Evolutionary conservation across 2,329 filamentous ascomycete genomes (phyloP).

Genomic region (Rachicladosporium sp.): DNA sequence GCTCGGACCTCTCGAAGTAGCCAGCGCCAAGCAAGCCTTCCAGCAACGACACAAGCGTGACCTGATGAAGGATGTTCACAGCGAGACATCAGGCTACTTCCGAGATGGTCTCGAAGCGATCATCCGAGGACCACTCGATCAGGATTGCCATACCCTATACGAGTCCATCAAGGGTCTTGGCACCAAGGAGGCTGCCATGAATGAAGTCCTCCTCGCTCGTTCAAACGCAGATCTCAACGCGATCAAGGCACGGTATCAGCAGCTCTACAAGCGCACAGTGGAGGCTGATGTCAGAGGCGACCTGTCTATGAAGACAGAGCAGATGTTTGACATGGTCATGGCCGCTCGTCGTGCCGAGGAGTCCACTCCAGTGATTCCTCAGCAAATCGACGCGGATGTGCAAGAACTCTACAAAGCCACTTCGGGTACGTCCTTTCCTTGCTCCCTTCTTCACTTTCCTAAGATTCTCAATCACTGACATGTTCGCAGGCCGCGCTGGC

Average conservation of each 20-base stretch:
- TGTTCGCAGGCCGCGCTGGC: slow-evolving; percentile 34
- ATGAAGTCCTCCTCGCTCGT: slow-evolving; percentile 71
- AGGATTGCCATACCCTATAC: slow-evolving; percentile 61
- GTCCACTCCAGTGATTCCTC: slow-evolving; percentile 56
- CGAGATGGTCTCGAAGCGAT: slow-evolving; percentile 63
- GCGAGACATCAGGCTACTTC: slow-evolving; percentile 63
- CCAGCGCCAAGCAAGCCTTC: slow-evolving; percentile 56
- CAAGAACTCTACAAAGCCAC: slow-evolving; percentile 66
- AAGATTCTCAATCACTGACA: neutral
- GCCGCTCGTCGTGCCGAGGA: slow-evolving; percentile 67
- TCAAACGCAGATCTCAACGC: slow-evolving; percentile 79
- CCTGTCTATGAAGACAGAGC: slow-evolving; percentile 72
- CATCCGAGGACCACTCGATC: slow-evolving; percentile 62
- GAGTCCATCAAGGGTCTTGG: slow-evolving; percentile 66
- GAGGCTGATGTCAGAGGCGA: slow-evolving; percentile 65
- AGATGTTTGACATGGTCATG: slow-evolving; percentile 73
- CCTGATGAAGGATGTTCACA: slow-evolving; percentile 62
- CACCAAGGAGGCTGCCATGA: slow-evolving; percentile 75
- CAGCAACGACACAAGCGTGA: slow-evolving; percentile 51
- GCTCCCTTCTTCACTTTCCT: neutral
- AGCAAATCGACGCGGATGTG: slow-evolving; percentile 64
- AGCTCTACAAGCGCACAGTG: slow-evolving; percentile 52
- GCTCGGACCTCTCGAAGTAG: slow-evolving; percentile 68
- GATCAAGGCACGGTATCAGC: slow-evolving; percentile 69
- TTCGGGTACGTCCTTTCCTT: slow-evolving; percentile 27